Percentiles rank a stretch among this genome's conserved stretches.
phyloP scores from a whole-genome alignment of 768 basidiomycete genomes.

The Lactarius hatsudake region DNA sequence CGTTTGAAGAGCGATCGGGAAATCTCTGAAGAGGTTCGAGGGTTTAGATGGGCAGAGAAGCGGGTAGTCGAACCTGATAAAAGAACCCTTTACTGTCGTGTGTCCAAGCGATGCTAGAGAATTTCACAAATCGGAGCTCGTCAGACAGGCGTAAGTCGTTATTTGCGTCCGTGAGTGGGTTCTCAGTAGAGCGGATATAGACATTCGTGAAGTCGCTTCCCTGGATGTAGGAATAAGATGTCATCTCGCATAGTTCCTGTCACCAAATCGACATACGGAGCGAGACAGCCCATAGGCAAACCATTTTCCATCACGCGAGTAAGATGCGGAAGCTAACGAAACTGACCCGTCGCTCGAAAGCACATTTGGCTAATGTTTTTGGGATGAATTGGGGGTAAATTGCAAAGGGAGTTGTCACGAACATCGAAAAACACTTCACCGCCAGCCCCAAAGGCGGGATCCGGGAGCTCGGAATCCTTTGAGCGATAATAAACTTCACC shows the following conservation, averaged over 20 bases:
- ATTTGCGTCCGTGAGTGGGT: constrained; percentile 48
- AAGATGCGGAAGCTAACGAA: constrained; percentile 54
- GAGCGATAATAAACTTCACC: constrained; percentile 60
- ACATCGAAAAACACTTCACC: constrained; percentile 83
- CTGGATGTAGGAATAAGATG: constrained; percentile 36
- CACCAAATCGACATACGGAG: constrained; percentile 47
- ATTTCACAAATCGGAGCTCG: constrained; percentile 73
- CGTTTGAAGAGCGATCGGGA: constrained; percentile 50
- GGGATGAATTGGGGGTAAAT: neutral
- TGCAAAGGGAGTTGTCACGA: constrained; percentile 27
- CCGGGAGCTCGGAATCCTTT: constrained; percentile 50
- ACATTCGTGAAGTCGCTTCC: constrained; percentile 73
- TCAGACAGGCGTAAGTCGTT: constrained; percentile 58
- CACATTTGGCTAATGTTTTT: constrained; percentile 54
- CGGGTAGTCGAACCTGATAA: constrained; percentile 53
- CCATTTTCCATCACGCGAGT: constrained; percentile 64
- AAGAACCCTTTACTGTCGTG: constrained; percentile 81
- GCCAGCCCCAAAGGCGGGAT: constrained; percentile 42
- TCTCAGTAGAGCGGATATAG: constrained; percentile 61
- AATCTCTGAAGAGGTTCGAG: constrained; percentile 44
- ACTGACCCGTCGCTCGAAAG: constrained; percentile 72
- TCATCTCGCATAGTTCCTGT: neutral
- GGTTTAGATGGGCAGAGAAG: constrained; percentile 1
- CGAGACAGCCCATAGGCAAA: constrained; percentile 76
- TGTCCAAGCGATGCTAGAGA: constrained; percentile 69